Evolutionary conservation across 1,139 yeast species (phyloP).

Genomic region (Hanseniaspora uvarum): DNA sequence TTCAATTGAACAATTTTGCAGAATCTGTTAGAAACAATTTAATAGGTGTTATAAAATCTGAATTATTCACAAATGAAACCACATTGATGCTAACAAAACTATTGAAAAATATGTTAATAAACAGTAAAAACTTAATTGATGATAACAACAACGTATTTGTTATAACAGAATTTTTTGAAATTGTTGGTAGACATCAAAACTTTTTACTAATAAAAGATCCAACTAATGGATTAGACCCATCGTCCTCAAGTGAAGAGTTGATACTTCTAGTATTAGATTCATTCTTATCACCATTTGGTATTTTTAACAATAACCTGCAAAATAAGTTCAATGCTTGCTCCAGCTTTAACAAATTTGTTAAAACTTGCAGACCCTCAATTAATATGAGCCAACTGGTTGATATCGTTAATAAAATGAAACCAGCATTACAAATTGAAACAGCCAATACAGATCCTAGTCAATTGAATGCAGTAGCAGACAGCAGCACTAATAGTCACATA

Average conservation of each 20-base stretch:
- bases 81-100: constrained; percentile 43
- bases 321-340: constrained; percentile 88
- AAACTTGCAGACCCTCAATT: constrained; percentile 58
- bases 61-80: constrained; percentile 54
- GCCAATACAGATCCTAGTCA: constrained; percentile 46
- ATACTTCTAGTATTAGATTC: constrained; percentile 58
- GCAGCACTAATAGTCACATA: constrained; percentile 47
- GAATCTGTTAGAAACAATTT: constrained; percentile 70
- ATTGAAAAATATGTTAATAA: constrained; percentile 44
- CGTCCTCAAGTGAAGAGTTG: constrained; percentile 40
- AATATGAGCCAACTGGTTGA: constrained; percentile 43
- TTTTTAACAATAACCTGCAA: constrained; percentile 59
- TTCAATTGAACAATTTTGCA: constrained; percentile 64
- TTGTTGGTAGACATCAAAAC: constrained; percentile 66
- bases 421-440: constrained; percentile 35
- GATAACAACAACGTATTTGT: constrained; percentile 35
- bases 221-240: constrained; percentile 26
- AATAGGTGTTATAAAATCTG: constrained; percentile 54
- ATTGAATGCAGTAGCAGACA: constrained; percentile 40
- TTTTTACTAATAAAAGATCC: constrained; percentile 35
- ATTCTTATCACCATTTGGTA: constrained; percentile 71
- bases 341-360: constrained; percentile 70
- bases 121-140: constrained; percentile 33
- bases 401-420: constrained; percentile 40
- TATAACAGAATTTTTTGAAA: constrained; percentile 78